Evolutionary conservation across 2,329 filamentous ascomycete genomes (phyloP).

Genomic region (Dothidotthia symphoricarpi): DNA sequence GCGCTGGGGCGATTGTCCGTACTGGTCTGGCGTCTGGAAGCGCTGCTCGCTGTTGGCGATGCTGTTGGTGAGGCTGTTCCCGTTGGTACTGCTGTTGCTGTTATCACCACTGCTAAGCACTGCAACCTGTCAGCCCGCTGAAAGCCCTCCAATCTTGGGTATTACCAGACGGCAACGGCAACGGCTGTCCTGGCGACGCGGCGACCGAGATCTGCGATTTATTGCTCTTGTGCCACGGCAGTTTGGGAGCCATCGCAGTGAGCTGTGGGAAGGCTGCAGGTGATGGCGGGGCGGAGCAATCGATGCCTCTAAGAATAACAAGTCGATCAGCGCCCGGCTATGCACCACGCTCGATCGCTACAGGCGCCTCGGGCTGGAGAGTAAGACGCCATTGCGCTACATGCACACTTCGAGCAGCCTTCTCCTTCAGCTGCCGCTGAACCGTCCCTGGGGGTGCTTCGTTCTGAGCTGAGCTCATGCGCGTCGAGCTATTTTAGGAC

Average conservation of each 20-base stretch:
- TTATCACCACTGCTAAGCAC: constrained; percentile 9
- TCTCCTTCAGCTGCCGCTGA: no score
- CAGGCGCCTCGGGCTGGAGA: no score
- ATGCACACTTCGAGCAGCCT: no score
- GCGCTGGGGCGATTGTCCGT: constrained; percentile 28
- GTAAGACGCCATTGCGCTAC: no score
- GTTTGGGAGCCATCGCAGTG: constrained; percentile 41
- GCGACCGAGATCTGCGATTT: constrained; percentile 41
- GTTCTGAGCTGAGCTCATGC: no score
- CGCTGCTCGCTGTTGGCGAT: constrained; percentile 4
- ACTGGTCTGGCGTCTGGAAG: constrained; percentile 9
- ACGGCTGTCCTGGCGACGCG: constrained; percentile 34
- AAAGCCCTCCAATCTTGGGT: constrained; percentile 31
- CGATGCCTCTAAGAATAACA: no score
- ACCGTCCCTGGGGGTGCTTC: no score
- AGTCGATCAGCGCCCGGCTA: no score
- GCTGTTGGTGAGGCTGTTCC: constrained; percentile 10
- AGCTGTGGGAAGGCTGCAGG: no score
- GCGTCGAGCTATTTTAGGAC: no score
- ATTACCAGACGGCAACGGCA: constrained; percentile 38
- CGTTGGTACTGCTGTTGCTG: constrained; percentile 9
- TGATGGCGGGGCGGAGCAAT: no score
- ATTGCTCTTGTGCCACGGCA: constrained; percentile 41
- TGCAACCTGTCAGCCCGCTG: constrained; percentile 38
- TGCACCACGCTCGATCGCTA: no score